phyloP scores from a whole-genome alignment of 2,329 filamentous ascomycete species.

The Sclerotinia sclerotiorum region DNA sequence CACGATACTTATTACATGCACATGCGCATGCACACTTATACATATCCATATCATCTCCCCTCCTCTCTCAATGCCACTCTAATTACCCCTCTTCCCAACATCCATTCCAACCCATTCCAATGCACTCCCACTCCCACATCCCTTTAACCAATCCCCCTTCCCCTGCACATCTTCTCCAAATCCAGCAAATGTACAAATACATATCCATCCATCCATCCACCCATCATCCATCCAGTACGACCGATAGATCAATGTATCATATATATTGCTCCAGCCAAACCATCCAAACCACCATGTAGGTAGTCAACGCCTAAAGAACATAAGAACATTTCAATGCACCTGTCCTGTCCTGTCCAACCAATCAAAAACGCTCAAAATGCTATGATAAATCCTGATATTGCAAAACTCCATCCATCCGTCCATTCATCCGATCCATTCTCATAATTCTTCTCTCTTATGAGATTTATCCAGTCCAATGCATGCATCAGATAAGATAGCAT shows the following conservation, averaged over 20 bases:
- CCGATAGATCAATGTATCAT: neutral
- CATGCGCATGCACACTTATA: neutral
- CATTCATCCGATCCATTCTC: conserved; percentile 5
- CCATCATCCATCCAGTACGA: neutral
- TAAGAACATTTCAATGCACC: neutral
- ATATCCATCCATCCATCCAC: neutral
- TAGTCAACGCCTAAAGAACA: conserved; percentile 1
- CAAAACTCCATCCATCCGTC: neutral
- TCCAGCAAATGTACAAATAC: neutral
- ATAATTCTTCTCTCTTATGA: neutral
- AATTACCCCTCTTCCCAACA: too few relatives aligned
- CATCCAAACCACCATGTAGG: neutral
- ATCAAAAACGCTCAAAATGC: conserved; percentile 8
- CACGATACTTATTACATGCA: too few relatives aligned
- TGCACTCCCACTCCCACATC: too few relatives aligned
- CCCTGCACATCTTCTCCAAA: neutral
- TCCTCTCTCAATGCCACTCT: neutral
- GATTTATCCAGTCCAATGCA: neutral
- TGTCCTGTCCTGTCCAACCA: neutral
- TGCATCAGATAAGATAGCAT: too few relatives aligned
- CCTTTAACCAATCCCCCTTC: neutral
- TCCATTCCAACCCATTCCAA: too few relatives aligned
- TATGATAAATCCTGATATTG: conserved; percentile 6
- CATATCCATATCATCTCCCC: neutral
- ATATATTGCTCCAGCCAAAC: neutral